Evolutionary conservation across 176 grass and related monocot species (phyloP), one percentile per base, ranked within the genome.

Genomic region (Typha latifolia): DNA sequence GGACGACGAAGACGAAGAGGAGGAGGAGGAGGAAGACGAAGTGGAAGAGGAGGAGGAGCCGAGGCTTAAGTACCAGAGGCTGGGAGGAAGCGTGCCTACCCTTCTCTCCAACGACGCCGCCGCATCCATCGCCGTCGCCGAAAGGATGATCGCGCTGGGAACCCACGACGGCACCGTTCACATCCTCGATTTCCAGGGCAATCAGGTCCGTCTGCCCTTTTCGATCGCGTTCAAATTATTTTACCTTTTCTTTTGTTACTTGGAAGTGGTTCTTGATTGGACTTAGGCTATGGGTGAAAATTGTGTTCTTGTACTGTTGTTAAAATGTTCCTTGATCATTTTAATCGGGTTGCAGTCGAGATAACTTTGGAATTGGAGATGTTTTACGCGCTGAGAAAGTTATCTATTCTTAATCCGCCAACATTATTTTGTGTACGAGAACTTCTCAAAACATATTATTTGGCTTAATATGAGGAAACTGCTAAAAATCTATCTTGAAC

Each of bases 181-280:
- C 74, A 93, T 99, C 83, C 94, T 99, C 61, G 94, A 99, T 79
- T 93, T 99, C 79, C 94, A 99, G 81, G 89, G 94, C 53, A 93
- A 93, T 74, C 84, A 99, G 94, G 94, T 99, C 47, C 15, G 12
- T 50, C 29, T 7, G 23, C 19, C 20, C 12, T 24, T 29, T 27
- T 12, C 12, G 21, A 32, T 64, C 14, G 22, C 62, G 27, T 26
- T 64, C 12, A 5, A 12, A 27, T 64, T 11, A 61, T 12, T 31
- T 2, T 49, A 29, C n/a, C 26, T 26, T 12, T 53, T 69, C 51
- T 70, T 70, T 32, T 14, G 4, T 16, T 19, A 21, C 13, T 69
- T 78, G 48, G 57, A 64, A 48, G 22, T 43, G 24, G 12, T 62
- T 59, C 29, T 61, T 61, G 69, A 21, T 68, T 12, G 49, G 14